Percentiles rank a stretch among this genome's conserved stretches.
These are phyloP conservation scores for Malania oleifera DNA, from an alignment of 164 flowering plant genomes.

Conservation along the genomic window DNA sequence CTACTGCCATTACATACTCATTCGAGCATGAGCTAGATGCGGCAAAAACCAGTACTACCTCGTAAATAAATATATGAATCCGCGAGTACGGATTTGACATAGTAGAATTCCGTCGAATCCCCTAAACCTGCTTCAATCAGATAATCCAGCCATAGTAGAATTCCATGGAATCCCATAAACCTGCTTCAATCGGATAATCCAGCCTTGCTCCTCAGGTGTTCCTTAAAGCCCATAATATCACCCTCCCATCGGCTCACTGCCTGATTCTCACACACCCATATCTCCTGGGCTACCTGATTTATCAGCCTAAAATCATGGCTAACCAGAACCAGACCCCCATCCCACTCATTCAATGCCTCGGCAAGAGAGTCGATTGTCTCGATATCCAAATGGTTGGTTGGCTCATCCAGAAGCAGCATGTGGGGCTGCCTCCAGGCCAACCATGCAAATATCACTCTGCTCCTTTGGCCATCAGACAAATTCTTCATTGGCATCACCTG, in stretches of 20 bases:
- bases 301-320: constrained; percentile 95
- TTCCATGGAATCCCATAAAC: too few relatives aligned
- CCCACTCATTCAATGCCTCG: constrained; percentile 94
- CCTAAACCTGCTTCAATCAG: too few relatives aligned
- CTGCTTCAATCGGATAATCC: constrained; percentile 46
- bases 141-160: too few relatives aligned
- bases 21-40: too few relatives aligned
- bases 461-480: constrained; percentile 89
- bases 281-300: constrained; percentile 92
- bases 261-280: constrained; percentile 92
- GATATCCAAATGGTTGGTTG: constrained; percentile 87
- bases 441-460: constrained; percentile 93
- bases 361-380: constrained; percentile 90
- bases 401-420: constrained; percentile 77
- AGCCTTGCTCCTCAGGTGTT: constrained; percentile 62
- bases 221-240: constrained; percentile 85
- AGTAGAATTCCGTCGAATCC: too few relatives aligned
- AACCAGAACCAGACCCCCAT: constrained; percentile 90
- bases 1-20: too few relatives aligned
- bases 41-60: too few relatives aligned
- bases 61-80: too few relatives aligned
- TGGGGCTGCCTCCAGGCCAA: constrained; percentile 81
- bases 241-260: constrained; percentile 81
- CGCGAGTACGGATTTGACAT: too few relatives aligned
- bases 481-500: constrained; percentile 96